These are phyloP conservation scores for Cryphonectria radicalis DNA, from an alignment of 2,329 filamentous ascomycete genomes.

Conservation along the genomic window DNA sequence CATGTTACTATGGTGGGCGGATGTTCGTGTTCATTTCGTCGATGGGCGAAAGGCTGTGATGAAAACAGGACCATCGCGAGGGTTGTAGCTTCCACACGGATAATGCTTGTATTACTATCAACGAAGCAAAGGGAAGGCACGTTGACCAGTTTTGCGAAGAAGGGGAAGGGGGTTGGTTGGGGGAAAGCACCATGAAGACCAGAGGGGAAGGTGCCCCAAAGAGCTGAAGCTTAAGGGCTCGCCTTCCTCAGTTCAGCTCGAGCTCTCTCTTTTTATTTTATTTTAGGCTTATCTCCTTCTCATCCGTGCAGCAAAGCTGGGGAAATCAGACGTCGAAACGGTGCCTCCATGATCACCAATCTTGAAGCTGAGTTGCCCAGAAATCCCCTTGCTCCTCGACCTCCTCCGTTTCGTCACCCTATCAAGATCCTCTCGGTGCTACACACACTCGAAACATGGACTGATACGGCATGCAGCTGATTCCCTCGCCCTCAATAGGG, in stretches of 20 bases:
- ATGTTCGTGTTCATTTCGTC: background rate
- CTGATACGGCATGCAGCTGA: background rate
- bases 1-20: background rate
- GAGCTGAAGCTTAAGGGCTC: background rate
- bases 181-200: background rate
- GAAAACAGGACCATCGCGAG: background rate
- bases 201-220: background rate
- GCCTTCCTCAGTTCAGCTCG: background rate
- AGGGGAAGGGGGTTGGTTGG: too few species aligned
- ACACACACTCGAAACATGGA: background rate
- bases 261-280: background rate
- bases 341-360: background rate
- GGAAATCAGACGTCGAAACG: background rate
- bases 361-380: too few species aligned
- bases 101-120: background rate
- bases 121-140: background rate
- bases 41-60: too few species aligned
- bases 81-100: too few species aligned
- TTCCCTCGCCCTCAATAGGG: background rate
- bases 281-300: background rate
- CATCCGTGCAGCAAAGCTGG: background rate
- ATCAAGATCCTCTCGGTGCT: background rate
- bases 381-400: background rate
- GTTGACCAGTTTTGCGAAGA: background rate
- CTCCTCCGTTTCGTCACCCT: background rate